A percentile compares a stretch with the other conserved stretches of the same genome.
phyloP scores from a whole-genome alignment of 208 protist species.

The Trypanosoma brucei region DNA sequence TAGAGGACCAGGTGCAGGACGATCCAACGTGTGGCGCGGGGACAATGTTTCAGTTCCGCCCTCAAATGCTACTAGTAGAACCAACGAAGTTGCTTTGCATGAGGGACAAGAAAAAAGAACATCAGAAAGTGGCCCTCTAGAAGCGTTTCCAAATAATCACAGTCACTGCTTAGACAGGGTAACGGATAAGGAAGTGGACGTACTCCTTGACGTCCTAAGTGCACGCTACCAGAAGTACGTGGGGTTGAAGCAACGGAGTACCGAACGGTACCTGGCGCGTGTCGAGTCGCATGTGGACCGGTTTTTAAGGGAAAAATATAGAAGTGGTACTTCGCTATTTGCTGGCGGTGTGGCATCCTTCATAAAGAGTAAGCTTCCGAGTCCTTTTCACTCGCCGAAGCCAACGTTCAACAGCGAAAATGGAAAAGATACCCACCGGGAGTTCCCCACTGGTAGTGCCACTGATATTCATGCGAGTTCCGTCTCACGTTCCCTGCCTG shows the following conservation, averaged over 20 bases:
- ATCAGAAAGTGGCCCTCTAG: no score
- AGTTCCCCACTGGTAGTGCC: background rate
- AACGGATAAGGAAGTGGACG: slow-evolving; percentile 31
- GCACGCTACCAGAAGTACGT: slow-evolving; percentile 40
- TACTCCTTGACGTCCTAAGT: slow-evolving; percentile 34
- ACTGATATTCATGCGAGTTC: background rate
- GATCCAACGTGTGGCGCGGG: no score
- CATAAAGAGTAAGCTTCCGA: slow-evolving; percentile 10
- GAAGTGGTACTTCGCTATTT: slow-evolving; percentile 5
- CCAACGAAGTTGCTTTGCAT: no score
- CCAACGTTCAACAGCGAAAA: background rate
- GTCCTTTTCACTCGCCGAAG: slow-evolving; percentile 5
- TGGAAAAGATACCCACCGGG: background rate
- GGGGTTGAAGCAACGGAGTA: slow-evolving; percentile 37
- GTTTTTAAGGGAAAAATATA: slow-evolving; percentile 44
- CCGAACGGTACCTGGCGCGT: slow-evolving; percentile 50
- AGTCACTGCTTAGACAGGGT: background rate
- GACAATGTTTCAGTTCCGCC: no score
- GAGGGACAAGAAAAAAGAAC: no score
- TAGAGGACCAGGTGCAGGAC: background rate
- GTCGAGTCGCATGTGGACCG: slow-evolving; percentile 58
- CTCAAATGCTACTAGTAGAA: no score
- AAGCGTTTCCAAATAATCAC: no score
- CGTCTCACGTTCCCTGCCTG: background rate
- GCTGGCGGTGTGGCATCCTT: slow-evolving; percentile 17